Percentiles rank a stretch among this genome's conserved stretches.
These are phyloP conservation scores for Leucaena leucocephala DNA, from an alignment of 306 rosid species.

Conservation along the genomic window DNA sequence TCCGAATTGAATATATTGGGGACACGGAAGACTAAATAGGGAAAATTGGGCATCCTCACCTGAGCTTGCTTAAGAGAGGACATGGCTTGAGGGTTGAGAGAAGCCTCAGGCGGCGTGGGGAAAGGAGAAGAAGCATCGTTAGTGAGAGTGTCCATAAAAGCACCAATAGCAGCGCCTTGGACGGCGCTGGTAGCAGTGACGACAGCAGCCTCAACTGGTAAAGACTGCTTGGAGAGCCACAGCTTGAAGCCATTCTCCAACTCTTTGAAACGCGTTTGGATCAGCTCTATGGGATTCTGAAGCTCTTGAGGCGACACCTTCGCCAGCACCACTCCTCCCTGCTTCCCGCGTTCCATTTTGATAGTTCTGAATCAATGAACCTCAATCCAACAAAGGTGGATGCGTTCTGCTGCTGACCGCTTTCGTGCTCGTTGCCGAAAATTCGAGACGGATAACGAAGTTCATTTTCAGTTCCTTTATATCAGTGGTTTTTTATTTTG, in stretches of 20 bases:
- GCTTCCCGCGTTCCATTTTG: conserved; percentile 73
- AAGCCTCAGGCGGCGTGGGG: conserved; percentile 66
- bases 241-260: conserved; percentile 57
- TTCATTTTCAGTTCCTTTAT: not conserved
- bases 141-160: conserved; percentile 83
- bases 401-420: not conserved
- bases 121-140: conserved; percentile 63
- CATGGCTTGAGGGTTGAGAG: conserved; percentile 87
- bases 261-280: conserved; percentile 74
- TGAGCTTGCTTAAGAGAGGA: conserved; percentile 95
- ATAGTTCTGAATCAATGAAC: not conserved
- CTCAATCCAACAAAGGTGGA: not conserved
- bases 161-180: conserved; percentile 95
- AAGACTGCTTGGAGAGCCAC: conserved; percentile 83
- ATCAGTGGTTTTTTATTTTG: not conserved
- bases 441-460: conserved; percentile 17
- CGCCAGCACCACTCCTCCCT: conserved; percentile 45
- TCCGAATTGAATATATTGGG: not conserved
- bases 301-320: conserved; percentile 53
- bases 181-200: conserved; percentile 87
- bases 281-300: conserved; percentile 74
- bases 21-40: not conserved
- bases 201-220: conserved; percentile 85
- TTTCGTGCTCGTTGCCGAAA: not conserved
- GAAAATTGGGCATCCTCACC: conserved; percentile 45